Evolutionary conservation across 495 filamentous ascomycete genomes (phyloP).

Genomic region (Xylaria telfairii): DNA sequence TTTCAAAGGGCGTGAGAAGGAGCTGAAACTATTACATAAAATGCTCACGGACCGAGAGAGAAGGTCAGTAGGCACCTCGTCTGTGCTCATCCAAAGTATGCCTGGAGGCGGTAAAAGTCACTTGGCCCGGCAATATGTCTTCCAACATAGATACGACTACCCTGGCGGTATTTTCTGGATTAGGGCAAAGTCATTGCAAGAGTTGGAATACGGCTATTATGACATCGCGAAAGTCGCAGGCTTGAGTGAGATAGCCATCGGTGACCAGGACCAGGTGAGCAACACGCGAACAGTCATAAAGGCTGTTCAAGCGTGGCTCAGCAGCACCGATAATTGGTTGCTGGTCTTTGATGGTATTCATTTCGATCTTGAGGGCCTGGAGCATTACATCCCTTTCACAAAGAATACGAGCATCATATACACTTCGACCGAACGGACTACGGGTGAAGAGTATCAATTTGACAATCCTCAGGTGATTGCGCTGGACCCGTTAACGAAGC

Average conservation of each 20-base stretch:
- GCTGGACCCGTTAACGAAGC: conserved; percentile 60
- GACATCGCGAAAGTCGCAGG: conserved; percentile 73
- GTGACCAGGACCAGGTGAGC: conserved; percentile 45
- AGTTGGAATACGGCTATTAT: conserved; percentile 73
- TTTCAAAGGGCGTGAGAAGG: conserved; percentile 76
- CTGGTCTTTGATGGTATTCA: conserved; percentile 77
- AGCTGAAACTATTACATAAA: conserved; percentile 70
- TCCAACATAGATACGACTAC: conserved; percentile 67
- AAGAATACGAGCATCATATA: conserved; percentile 75
- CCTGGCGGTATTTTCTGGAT: conserved; percentile 84
- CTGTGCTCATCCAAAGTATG: conserved; percentile 73
- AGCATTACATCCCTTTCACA: conserved; percentile 72
- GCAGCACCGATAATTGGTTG: conserved; percentile 72
- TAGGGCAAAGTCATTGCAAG: conserved; percentile 67
- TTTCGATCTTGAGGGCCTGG: conserved; percentile 67
- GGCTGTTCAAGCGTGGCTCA: conserved; percentile 73
- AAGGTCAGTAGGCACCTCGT: conserved; percentile 66
- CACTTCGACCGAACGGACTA: conserved; percentile 71
- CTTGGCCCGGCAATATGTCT: conserved; percentile 82
- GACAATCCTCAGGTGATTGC: conserved; percentile 77
- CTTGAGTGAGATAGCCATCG: conserved; percentile 50
- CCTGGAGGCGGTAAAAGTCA: conserved; percentile 85
- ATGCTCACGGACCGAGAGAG: conserved; percentile 69
- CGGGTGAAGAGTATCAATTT: conserved; percentile 70
- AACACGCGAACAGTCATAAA: conserved; percentile 63